A percentile compares a stretch with the other conserved stretches of the same genome.
These are phyloP conservation scores for Astragalus glycyphyllos DNA, from an alignment of 306 rosid genomes.

Conservation along the genomic window DNA sequence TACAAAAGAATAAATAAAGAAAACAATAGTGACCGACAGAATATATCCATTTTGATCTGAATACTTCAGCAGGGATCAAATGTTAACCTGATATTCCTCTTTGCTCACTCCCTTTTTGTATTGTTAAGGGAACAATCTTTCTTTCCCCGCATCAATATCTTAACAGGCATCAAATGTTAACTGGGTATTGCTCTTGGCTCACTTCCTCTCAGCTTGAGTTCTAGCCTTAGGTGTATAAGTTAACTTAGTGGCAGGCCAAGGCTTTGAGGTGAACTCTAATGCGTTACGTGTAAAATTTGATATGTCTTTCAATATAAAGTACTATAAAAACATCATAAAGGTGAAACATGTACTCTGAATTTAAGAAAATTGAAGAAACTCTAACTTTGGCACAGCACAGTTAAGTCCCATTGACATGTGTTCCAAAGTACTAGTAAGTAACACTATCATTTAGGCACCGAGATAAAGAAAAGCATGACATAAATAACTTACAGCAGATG, in stretches of 20 bases:
- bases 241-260: not conserved
- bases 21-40: not conserved
- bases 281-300: too few relatives aligned
- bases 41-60: constrained; percentile 16
- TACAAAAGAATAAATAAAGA: not conserved
- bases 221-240: not conserved
- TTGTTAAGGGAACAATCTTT: too few relatives aligned
- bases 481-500: constrained; percentile 70
- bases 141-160: too few relatives aligned
- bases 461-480: constrained; percentile 7
- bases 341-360: too few relatives aligned
- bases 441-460: not conserved
- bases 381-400: not conserved
- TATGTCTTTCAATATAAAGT: too few relatives aligned
- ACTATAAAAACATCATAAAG: not conserved
- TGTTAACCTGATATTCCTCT: not conserved
- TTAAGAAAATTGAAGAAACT: too few relatives aligned
- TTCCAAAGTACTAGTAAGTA: too few relatives aligned
- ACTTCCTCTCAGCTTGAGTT: too few relatives aligned
- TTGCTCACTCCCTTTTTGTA: too few relatives aligned
- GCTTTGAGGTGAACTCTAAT: constrained; percentile 6
- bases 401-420: not conserved
- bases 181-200: too few relatives aligned
- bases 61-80: not conserved
- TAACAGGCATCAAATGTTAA: too few relatives aligned